Evolutionary conservation across 2,329 filamentous ascomycete genomes (phyloP), one percentile per base, ranked within the genome.

Genomic region (Xenosphaeropsis pyriputrescens): DNA sequence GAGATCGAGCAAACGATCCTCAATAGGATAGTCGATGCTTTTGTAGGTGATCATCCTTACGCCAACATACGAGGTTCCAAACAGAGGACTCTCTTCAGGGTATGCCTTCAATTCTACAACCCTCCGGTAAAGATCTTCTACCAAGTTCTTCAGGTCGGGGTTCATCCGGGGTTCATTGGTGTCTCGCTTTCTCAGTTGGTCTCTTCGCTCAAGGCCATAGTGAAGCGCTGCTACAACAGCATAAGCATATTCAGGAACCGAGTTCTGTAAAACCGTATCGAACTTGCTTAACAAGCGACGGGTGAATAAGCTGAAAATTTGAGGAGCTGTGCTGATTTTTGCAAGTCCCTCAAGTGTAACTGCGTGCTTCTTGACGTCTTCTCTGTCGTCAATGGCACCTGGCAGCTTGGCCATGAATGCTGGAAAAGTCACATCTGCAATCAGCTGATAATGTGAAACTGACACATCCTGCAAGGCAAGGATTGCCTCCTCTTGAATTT

Each of bases 391-490:
- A 2, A 51, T 13, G 5, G 32, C 33, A 9, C 44, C 36, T 3
- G 53, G 52, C 3, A 56, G 39, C 14, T 38, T 43, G 5, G 39
- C 39, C 16, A 50, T 36, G n/a, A 55, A 47, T 3, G 40, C 43
- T 2, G 45, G 37, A 1, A 55, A 37, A 0, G 47, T 51, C 11
- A 47, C 44, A 6, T 49, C 41, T 18, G 35, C 31, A 35, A 52
- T 53, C 5, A 43, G 37, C 2, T 38, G 35, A 2, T 47, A 44
- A 32, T 55, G 41, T 13, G 34, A 39, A 6, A 42, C 33, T 6
- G 48, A 47, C 15, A 54, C 47, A 6, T 45, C 36, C 29, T 44
- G 39, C 7, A 56, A 37, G 2, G 48, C 48, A 11, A 34, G 15
- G 11, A 53, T 36, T 6, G 46, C 44, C 16, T 47, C 38, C 5